A percentile compares a stretch with the other conserved stretches of the same genome.
Conservation (phyloP, 2,329 filamentous ascomycete genomes). For the Ascochyta lentis region DNA sequence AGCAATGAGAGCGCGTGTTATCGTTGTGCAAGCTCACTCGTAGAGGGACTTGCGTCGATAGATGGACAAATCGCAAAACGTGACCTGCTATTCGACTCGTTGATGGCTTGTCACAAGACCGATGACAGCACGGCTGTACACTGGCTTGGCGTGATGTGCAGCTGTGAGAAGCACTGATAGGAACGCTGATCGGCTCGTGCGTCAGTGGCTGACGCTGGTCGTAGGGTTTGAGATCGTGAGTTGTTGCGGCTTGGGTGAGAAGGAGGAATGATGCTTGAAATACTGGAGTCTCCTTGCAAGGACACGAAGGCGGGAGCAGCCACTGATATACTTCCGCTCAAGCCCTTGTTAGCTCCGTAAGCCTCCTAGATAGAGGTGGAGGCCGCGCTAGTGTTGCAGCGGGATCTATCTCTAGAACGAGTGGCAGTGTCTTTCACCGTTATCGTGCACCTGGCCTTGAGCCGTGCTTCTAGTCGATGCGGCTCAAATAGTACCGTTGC, state of each 20-base stretch:
- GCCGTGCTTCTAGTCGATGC: constrained; percentile 12
- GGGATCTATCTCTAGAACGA: constrained; percentile 29
- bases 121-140: constrained; percentile 40
- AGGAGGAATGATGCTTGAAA: background rate
- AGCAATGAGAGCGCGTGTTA: constrained; percentile 26
- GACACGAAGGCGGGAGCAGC: constrained; percentile 25
- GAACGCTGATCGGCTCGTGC: constrained; percentile 3
- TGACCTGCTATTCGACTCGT: constrained; percentile 36
- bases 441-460: constrained; percentile 21
- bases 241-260: background rate
- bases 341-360: constrained; percentile 34
- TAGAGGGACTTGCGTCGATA: constrained; percentile 26
- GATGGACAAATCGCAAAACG: constrained; percentile 31
- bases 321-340: constrained; percentile 45
- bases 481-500: constrained; percentile 19
- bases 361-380: constrained; percentile 33
- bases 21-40: constrained; percentile 31
- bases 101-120: constrained; percentile 42
- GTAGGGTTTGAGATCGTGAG: constrained; percentile 2
- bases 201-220: constrained; percentile 2
- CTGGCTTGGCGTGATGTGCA: constrained; percentile 40
- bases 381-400: constrained; percentile 34
- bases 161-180: constrained; percentile 18
- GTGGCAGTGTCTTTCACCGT: constrained; percentile 28
- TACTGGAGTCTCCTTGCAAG: constrained; percentile 8